Evolutionary conservation across 2,329 filamentous ascomycete genomes (phyloP), one percentile per base, ranked within the genome.

Genomic region (Phialocephala sp.): DNA sequence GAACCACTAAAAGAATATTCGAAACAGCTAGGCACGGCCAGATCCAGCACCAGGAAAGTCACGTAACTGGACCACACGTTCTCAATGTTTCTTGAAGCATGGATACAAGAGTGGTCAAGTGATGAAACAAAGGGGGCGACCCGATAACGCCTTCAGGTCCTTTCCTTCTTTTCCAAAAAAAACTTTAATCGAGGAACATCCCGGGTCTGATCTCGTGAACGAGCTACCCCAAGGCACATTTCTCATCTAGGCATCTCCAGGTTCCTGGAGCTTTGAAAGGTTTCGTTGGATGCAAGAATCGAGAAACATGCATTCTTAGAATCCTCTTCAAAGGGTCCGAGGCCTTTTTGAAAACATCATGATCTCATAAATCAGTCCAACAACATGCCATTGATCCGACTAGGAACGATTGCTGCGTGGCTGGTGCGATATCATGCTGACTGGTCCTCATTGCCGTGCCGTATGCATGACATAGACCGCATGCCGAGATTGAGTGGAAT

Each of bases 61-160:
- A 62, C 45, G 60, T 58, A 66, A 62, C 45, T 15, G 20, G 27
- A 32, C n/a, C 59, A 56, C 22, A 27, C 36, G 8, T 60, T 59
- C 36, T 39, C 11, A 43, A 59, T 58, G 57, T 61, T 58, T 61
- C 18, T 55, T 22, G 12, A 35, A 45, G 60, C 62, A 65, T 56
- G 54, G 67, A 62, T 62, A 62, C 41, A 57, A 54, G 54, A 64
- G 62, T 57, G 56, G 67, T 63, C 57, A 62, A 67, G 47, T 67
- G 60, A 64, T 69, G 67, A 69, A 69, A 69, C 67, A 36, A 66
- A 32, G 64, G 32, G 50, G 57, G 47, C 50, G 18, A 35, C 50
- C 18, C 24, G 24, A 35, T 32, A 9, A 54, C 24, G 24, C 57
- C 36, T 18, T 41, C 18, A 32, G 37, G 20, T 8, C n/a, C 15